Percentiles rank a stretch among this genome's conserved stretches.
Conservation (phyloP, 2,329 filamentous ascomycete genomes). For the Trichoderma asperellum region DNA sequence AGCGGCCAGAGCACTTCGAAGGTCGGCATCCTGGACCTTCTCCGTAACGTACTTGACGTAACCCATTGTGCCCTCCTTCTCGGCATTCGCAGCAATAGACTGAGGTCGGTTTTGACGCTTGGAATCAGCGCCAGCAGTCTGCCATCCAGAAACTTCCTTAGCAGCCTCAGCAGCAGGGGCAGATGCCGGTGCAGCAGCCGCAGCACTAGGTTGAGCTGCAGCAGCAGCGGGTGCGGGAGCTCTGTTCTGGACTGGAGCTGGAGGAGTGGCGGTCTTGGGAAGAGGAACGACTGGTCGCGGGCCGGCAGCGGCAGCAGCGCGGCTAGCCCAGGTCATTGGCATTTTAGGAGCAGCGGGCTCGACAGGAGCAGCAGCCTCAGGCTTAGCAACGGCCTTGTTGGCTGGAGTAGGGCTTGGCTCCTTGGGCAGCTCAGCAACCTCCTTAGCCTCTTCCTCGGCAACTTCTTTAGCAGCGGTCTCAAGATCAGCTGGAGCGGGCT, state of each 20-base stretch:
- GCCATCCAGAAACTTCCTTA: slow-evolving; percentile 70
- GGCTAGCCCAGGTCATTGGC: slow-evolving; percentile 77
- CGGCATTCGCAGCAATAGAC: slow-evolving; percentile 61
- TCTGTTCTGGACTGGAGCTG: slow-evolving; percentile 54
- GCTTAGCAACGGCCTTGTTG: slow-evolving; percentile 50
- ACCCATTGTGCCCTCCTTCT: slow-evolving; percentile 77
- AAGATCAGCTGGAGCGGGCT: slow-evolving; percentile 44
- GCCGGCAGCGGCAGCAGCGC: slow-evolving; percentile 62
- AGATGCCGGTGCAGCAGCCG: slow-evolving; percentile 32
- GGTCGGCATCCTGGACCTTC: slow-evolving; percentile 74
- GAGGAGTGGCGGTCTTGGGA: slow-evolving; percentile 60
- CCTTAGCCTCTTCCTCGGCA: slow-evolving; percentile 56
- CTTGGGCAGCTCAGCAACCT: slow-evolving; percentile 68
- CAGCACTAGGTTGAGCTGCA: slow-evolving; percentile 33
- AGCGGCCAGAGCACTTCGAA: slow-evolving; percentile 71
- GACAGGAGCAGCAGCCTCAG: slow-evolving; percentile 53
- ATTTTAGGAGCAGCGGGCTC: slow-evolving; percentile 55
- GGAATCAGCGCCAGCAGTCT: slow-evolving; percentile 80
- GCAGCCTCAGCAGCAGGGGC: slow-evolving; percentile 41
- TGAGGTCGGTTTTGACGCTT: slow-evolving; percentile 81
- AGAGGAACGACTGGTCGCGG: slow-evolving; percentile 58
- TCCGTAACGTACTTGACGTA: slow-evolving; percentile 97
- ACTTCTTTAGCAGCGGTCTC: slow-evolving; percentile 58
- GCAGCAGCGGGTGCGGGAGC: slow-evolving; percentile 53
- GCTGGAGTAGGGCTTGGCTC: slow-evolving; percentile 61